Evolutionary conservation across 306 rosid genomes (phyloP).

Genomic region (Citrullus mucosospermus): DNA sequence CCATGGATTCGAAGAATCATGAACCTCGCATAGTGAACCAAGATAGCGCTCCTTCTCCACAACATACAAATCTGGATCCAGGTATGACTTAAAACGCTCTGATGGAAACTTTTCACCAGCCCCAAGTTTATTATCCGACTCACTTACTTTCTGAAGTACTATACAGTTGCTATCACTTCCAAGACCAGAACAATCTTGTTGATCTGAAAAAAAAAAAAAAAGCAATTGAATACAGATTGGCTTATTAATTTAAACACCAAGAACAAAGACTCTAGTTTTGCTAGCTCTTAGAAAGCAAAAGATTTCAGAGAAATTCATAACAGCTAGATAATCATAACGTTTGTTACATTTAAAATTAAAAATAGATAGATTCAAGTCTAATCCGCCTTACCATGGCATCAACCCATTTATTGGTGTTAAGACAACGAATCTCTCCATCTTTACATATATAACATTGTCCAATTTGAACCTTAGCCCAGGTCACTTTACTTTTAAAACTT

Average conservation of each 20-base stretch:
- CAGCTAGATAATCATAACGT: neutral
- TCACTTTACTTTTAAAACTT: neutral
- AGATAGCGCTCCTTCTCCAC: slow-evolving; percentile 41
- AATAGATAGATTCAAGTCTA: too few relatives aligned
- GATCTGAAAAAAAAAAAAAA: neutral
- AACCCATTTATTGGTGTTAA: too few relatives aligned
- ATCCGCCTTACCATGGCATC: too few relatives aligned
- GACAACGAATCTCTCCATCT: too few relatives aligned
- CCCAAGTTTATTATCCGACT: neutral
- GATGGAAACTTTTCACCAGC: slow-evolving; percentile 2
- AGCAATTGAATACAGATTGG: neutral
- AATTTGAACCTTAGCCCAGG: neutral
- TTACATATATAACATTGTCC: too few relatives aligned
- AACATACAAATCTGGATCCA: slow-evolving; percentile 24
- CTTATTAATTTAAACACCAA: neutral
- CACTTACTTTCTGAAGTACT: neutral
- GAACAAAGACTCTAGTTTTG: neutral
- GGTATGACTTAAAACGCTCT: neutral
- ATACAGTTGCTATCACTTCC: neutral
- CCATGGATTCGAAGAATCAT: slow-evolving; percentile 28
- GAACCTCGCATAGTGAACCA: slow-evolving; percentile 28
- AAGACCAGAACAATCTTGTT: neutral
- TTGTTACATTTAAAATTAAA: neutral
- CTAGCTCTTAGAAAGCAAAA: neutral
- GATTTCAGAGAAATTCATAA: neutral